A percentile compares a stretch with the other conserved stretches of the same genome.
These are phyloP conservation scores for Syncephalastrum sp. DNA, from an alignment of 371 early-diverging fungal genomes.

Conservation along the genomic window DNA sequence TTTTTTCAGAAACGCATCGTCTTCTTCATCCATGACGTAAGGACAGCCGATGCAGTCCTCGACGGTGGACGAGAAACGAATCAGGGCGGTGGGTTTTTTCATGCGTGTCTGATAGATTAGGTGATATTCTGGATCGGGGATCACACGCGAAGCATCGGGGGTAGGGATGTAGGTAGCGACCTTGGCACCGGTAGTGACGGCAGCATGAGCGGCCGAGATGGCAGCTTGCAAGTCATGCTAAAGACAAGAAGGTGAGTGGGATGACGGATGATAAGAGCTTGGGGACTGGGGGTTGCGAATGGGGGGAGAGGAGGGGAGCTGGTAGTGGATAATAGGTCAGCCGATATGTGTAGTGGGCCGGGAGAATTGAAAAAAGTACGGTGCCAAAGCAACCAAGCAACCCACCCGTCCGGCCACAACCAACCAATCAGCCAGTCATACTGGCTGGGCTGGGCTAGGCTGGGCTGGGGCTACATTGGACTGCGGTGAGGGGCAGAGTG, in stretches of 20 bases:
- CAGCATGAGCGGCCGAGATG: constrained; percentile 76
- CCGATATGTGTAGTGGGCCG: not conserved
- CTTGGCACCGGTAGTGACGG: constrained; percentile 58
- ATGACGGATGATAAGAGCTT: too few relatives aligned
- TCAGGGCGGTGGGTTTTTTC: constrained; percentile 70
- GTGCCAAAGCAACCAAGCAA: constrained; percentile 3
- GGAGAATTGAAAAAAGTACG: constrained; percentile 1
- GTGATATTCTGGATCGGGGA: constrained; percentile 58
- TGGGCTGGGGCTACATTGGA: too few relatives aligned
- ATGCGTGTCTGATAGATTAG: constrained; percentile 69
- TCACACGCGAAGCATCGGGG: constrained; percentile 84
- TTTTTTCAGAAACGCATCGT: constrained; percentile 70
- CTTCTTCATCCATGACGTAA: constrained; percentile 88
- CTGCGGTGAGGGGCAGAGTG: not conserved
- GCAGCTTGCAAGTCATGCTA: constrained; percentile 91
- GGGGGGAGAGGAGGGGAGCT: too few relatives aligned
- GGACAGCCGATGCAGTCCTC: constrained; percentile 87
- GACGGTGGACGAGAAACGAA: constrained; percentile 82
- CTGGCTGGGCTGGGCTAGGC: not conserved
- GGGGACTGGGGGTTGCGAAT: not conserved
- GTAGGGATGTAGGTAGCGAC: constrained; percentile 83
- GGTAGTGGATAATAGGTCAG: constrained; percentile 3
- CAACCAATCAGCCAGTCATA: not conserved
- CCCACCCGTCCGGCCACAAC: not conserved
- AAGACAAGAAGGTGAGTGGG: not conserved